Conservation (phyloP, 2,329 filamentous ascomycete genomes). For the Ceratocystis eucalypticola region DNA sequence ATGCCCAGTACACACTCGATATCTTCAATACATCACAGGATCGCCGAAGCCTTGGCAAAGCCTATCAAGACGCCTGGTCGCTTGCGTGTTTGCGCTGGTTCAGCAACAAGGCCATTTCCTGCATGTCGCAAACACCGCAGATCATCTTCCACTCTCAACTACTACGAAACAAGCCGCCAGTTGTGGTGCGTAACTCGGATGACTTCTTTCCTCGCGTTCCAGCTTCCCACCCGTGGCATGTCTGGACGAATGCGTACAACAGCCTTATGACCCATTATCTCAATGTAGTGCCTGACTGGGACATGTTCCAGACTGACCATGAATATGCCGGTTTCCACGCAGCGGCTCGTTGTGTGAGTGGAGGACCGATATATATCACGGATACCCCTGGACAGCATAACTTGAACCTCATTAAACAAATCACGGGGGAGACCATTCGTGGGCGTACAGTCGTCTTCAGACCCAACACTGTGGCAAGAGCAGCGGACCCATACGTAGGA, state of each 20-base stretch:
- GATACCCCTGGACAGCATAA: conserved; percentile 77
- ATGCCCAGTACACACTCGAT: conserved; percentile 83
- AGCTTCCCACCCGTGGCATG: conserved; percentile 80
- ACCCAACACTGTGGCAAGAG: conserved; percentile 60
- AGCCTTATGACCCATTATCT: conserved; percentile 68
- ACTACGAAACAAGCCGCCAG: conserved; percentile 56
- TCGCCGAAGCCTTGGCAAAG: conserved; percentile 55
- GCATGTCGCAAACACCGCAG: conserved; percentile 86
- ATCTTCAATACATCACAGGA: conserved; percentile 53
- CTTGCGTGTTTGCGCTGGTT: conserved; percentile 68
- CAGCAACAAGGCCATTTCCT: conserved; percentile 64
- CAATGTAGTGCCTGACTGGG: conserved; percentile 74
- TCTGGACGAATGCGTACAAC: conserved; percentile 90
- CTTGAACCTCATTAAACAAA: conserved; percentile 58
- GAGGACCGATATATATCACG: conserved; percentile 89
- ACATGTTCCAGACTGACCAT: conserved; percentile 54
- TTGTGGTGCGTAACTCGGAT: conserved; percentile 73
- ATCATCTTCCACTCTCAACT: conserved; percentile 76
- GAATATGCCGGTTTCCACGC: conserved; percentile 73
- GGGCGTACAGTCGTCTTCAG: conserved; percentile 70
- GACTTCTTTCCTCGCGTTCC: conserved; percentile 82
- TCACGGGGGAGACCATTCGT: conserved; percentile 59
- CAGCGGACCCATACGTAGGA: conserved; percentile 57
- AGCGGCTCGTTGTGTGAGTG: conserved; percentile 75
- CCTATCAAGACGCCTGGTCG: conserved; percentile 79